Evolutionary conservation across 768 basidiomycete species (phyloP), one percentile per base, ranked within the genome.

Genomic region (Boletus coccyginus): DNA sequence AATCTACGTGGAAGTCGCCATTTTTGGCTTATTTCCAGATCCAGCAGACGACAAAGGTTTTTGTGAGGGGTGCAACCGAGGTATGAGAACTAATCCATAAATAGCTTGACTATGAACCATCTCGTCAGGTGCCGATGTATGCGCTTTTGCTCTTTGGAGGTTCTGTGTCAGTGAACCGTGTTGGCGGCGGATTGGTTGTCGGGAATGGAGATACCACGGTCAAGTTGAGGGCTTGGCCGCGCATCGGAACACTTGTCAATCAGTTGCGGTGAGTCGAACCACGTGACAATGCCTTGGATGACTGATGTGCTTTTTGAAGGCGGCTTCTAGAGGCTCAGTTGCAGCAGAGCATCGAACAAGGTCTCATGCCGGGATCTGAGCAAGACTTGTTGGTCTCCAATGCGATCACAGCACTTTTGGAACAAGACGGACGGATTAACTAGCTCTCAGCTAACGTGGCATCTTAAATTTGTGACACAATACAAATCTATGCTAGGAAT

Each of bases 221-320:
- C 55, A 86, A 81, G 63, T 68, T 96, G 58, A 83, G 79, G 53
- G 90, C 92, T 0, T 91, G 87, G 83, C 90, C 94, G n/a, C 81
- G 93, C 10, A 95, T 96, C 47, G 94, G 93, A 2, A 85, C 94
- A 12, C 79, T 97, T 31, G 88, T 92, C 41, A 94, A 94, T 65
- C 91, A 94, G 61, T 73, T 94, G 12, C 79, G 91, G 91, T 90
- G 66, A 58, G 77, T 70, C 24, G 38, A 19, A 39, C 3, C 24
- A 38, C 54, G 27, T 24, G 24, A 42, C 11, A 13, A 16, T 38
- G 31, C 5, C 3, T 6, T 24, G 5, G 24, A 40, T 1, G 7
- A 43, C 46, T 53, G 46, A 39, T 35, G 39, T 44, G 4, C 41
- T 17, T n/a, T 42, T 42, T 31, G 39, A 60, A 88, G 92, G 48